Evolutionary conservation across 164 flowering plant species (phyloP).

Genomic region (Cinnamomum micranthum): DNA sequence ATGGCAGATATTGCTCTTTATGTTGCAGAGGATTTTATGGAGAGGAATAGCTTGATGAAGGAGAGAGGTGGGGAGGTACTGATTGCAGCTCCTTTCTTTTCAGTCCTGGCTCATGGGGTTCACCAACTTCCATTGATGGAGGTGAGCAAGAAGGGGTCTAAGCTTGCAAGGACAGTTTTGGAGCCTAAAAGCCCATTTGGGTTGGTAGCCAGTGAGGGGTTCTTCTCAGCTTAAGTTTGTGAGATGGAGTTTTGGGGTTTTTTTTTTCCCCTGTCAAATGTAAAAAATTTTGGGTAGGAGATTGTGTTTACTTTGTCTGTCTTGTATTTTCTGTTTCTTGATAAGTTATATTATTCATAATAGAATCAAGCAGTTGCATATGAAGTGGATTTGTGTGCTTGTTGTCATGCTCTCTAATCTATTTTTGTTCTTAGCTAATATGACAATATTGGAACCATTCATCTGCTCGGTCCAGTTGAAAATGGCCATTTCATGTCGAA

Average conservation of each 20-base stretch:
- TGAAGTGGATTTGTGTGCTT: too few relatives aligned
- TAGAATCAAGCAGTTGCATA: neutral
- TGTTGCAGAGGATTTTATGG: constrained; percentile 75
- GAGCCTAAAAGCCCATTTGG: constrained; percentile 45
- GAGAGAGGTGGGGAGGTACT: constrained; percentile 10
- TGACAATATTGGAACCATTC: too few relatives aligned
- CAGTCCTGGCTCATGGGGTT: constrained; percentile 18
- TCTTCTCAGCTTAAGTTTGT: constrained; percentile 56
- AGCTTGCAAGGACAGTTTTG: constrained; percentile 17
- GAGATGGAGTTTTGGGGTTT: too few relatives aligned
- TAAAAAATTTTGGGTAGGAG: too few relatives aligned
- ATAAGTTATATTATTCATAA: too few relatives aligned
- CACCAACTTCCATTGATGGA: constrained; percentile 18
- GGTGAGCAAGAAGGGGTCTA: constrained; percentile 13
- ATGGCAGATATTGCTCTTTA: constrained; percentile 78
- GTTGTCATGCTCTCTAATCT: too few relatives aligned
- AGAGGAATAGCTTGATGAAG: constrained; percentile 34
- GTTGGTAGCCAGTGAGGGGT: constrained; percentile 45
- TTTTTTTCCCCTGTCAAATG: neutral
- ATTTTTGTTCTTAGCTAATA: too few relatives aligned
- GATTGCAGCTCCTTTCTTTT: constrained; percentile 17
- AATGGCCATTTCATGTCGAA: too few relatives aligned
- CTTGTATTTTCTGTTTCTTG: neutral
- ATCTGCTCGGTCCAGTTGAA: too few relatives aligned
- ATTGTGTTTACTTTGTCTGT: neutral